Conservation (phyloP, 2,329 filamentous ascomycete genomes). For the Aspergillus sp. region DNA sequence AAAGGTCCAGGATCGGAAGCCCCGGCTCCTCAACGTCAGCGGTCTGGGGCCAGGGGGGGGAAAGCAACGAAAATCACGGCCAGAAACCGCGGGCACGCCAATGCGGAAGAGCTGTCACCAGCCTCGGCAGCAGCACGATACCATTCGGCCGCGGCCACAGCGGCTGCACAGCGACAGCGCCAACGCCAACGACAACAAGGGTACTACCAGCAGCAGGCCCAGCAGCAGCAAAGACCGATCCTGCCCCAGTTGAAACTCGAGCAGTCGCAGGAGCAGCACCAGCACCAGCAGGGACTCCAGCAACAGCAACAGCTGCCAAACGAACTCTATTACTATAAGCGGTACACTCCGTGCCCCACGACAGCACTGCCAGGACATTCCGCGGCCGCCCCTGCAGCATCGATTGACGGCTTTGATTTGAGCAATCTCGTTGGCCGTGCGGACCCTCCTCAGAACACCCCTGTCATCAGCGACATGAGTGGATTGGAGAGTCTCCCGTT, state of each 20-base stretch:
- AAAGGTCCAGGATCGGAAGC: constrained; percentile 32
- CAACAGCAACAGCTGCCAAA: constrained; percentile 1
- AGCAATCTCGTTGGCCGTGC: constrained; percentile 23
- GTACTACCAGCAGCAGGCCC: no score
- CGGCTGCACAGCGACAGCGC: neutral
- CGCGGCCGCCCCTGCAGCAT: constrained; percentile 8
- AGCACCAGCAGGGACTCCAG: neutral
- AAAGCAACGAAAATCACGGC: constrained; percentile 32
- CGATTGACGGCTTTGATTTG: constrained; percentile 16
- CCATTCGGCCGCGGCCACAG: constrained; percentile 1
- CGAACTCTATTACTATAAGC: constrained; percentile 3
- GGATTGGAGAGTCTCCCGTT: constrained; percentile 3
- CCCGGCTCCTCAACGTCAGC: constrained; percentile 34
- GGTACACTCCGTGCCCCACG: constrained; percentile 10
- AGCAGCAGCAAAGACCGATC: no score
- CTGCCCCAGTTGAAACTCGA: no score
- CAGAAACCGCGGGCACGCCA: constrained; percentile 19
- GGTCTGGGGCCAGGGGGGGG: constrained; percentile 37
- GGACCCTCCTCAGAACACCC: constrained; percentile 15
- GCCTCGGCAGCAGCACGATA: constrained; percentile 1
- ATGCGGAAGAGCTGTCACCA: constrained; percentile 17
- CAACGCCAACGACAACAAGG: neutral
- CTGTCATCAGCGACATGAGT: constrained; percentile 22
- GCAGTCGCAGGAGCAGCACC: neutral
- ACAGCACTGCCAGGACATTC: constrained; percentile 6